Evolutionary conservation across 108 stramenopile genomes (phyloP).

Genomic region (Schizochytrium sp.): DNA sequence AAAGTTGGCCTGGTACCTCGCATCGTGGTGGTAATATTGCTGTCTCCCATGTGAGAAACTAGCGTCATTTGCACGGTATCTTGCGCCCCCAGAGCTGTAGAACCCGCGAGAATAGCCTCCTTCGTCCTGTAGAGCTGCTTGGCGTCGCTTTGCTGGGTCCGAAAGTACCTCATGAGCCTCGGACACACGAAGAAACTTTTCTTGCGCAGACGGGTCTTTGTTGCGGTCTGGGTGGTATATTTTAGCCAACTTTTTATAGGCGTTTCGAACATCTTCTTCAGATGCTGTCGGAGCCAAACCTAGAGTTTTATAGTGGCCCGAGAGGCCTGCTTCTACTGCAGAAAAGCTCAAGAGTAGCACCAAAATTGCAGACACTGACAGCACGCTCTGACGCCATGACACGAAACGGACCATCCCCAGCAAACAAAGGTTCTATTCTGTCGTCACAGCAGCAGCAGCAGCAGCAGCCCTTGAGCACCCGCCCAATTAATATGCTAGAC

Average conservation of each 20-base stretch:
- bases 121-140: not conserved
- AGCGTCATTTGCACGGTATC: too few relatives aligned
- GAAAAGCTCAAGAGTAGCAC: not conserved
- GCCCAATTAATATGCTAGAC: too few relatives aligned
- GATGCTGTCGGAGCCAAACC: constrained; percentile 1
- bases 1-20: too few relatives aligned
- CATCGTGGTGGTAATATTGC: too few relatives aligned
- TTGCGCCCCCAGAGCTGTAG: too few relatives aligned
- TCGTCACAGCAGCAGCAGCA: too few relatives aligned
- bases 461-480: too few relatives aligned
- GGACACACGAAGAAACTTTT: not conserved
- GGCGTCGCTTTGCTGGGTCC: not conserved
- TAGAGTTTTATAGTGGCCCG: not conserved
- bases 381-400: too few relatives aligned
- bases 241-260: constrained; percentile 41
- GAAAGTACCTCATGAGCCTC: constrained; percentile 35
- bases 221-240: constrained; percentile 57
- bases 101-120: not conserved
- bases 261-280: constrained; percentile 14
- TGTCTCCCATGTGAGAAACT: too few relatives aligned
- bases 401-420: too few relatives aligned
- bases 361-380: not conserved
- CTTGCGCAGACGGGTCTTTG: not conserved
- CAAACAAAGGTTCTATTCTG: too few relatives aligned
- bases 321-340: not conserved